A percentile compares a stretch with the other conserved stretches of the same genome.
Conservation (phyloP, 768 basidiomycete species). For the Termitomyces sp. region DNA sequence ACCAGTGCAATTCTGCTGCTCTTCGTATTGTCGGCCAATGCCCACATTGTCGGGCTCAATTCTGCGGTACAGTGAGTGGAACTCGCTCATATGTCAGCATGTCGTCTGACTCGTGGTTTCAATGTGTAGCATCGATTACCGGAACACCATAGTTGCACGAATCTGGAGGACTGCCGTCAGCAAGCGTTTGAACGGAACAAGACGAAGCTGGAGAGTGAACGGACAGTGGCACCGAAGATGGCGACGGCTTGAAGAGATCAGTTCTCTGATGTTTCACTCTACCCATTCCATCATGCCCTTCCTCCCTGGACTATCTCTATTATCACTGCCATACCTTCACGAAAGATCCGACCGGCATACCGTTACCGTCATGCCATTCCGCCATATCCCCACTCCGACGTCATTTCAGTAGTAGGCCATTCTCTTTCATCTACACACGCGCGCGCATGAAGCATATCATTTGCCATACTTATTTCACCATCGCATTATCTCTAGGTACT, state of each 20-base stretch:
- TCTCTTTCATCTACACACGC: conserved; percentile 1
- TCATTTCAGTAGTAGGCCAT: background rate
- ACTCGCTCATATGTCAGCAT: conserved; percentile 3
- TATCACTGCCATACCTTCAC: conserved; percentile 5
- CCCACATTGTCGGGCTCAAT: conserved; percentile 72
- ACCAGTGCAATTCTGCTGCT: conserved; percentile 73
- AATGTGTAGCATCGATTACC: conserved; percentile 75
- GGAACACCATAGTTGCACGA: conserved; percentile 82
- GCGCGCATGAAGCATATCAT: conserved; percentile 5
- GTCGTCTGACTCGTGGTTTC: conserved; percentile 14
- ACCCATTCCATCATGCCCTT: conserved; percentile 11
- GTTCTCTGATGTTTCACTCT: conserved; percentile 2
- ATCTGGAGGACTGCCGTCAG: conserved; percentile 80
- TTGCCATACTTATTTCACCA: conserved; percentile 2
- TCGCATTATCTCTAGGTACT: conserved; percentile 7
- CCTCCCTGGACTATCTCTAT: conserved; percentile 7
- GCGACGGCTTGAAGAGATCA: conserved; percentile 55
- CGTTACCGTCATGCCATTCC: conserved; percentile 1
- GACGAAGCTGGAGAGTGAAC: conserved; percentile 82
- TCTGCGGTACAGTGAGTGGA: conserved; percentile 69
- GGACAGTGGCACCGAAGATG: conserved; percentile 85
- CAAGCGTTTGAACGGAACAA: conserved; percentile 89
- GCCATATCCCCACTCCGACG: conserved; percentile 1
- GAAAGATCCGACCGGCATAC: background rate
- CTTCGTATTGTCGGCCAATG: conserved; percentile 85